Conservation (phyloP, 495 filamentous ascomycete species). For the Astrothelium macrocarpum region DNA sequence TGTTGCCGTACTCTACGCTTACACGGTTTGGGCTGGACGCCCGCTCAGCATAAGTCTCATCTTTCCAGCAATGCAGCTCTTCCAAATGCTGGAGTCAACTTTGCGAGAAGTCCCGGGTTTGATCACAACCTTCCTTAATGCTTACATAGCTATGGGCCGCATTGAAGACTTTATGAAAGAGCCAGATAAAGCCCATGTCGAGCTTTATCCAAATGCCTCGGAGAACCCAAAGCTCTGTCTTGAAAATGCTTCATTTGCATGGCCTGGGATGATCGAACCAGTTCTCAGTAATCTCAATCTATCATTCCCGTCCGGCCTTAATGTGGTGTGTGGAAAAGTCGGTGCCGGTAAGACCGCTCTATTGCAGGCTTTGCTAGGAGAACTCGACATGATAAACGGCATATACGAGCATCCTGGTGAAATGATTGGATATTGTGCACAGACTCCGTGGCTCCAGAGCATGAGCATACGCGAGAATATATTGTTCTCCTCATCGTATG, state of each 20-base stretch:
- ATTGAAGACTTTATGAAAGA: slow-evolving; percentile 78
- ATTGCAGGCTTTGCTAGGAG: slow-evolving; percentile 67
- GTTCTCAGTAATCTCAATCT: slow-evolving; percentile 57
- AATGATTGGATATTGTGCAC: slow-evolving; percentile 70
- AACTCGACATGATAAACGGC: slow-evolving; percentile 58
- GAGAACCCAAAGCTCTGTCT: slow-evolving; percentile 40
- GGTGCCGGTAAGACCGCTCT: slow-evolving; percentile 74
- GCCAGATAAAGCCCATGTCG: slow-evolving; percentile 54
- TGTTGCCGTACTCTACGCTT: slow-evolving; percentile 67
- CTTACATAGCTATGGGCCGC: slow-evolving; percentile 62
- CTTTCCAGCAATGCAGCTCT: slow-evolving; percentile 73
- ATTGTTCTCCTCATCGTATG: slow-evolving; percentile 62
- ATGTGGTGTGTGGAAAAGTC: slow-evolving; percentile 60
- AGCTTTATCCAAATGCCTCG: slow-evolving; percentile 26
- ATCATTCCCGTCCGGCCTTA: slow-evolving; percentile 53
- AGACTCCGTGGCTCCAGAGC: slow-evolving; percentile 83
- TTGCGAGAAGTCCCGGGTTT: slow-evolving; percentile 61
- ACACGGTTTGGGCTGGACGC: slow-evolving; percentile 55
- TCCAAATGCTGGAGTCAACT: slow-evolving; percentile 58
- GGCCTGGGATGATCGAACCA: slow-evolving; percentile 54
- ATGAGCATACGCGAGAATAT: slow-evolving; percentile 86
- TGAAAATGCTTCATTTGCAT: slow-evolving; percentile 59
- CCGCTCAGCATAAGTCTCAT: slow-evolving; percentile 65
- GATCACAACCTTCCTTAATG: slow-evolving; percentile 63
- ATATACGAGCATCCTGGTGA: slow-evolving; percentile 50